phyloP scores from a whole-genome alignment of 106 monocot genomes.

The Dioscorea alata region DNA sequence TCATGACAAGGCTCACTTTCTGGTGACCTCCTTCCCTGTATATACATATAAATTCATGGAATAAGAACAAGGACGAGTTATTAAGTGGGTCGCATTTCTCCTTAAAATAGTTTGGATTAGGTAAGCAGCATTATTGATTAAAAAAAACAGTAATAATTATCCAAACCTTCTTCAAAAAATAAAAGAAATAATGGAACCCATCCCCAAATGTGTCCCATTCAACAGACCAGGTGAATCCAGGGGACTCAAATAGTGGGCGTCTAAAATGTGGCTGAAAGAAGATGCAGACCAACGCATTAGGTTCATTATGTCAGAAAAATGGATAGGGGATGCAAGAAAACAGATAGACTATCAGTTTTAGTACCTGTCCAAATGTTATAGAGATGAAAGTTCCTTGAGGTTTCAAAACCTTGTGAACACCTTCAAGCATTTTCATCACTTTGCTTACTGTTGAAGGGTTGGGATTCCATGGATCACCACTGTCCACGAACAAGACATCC shows the following conservation, averaged over 20 bases:
- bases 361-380: constrained; percentile 93
- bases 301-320: neutral
- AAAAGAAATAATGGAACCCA: constrained; percentile 93
- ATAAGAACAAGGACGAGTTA: neutral
- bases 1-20: constrained; percentile 1
- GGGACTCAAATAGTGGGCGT: constrained; percentile 66
- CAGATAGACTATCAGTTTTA: neutral
- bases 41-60: neutral
- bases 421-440: constrained; percentile 83
- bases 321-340: neutral
- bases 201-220: constrained; percentile 78
- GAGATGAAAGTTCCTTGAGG: constrained; percentile 80
- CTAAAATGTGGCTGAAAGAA: constrained; percentile 83
- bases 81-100: neutral
- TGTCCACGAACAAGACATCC: constrained; percentile 94
- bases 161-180: constrained; percentile 72
- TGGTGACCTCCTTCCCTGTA: constrained; percentile 49
- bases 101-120: too few relatives aligned
- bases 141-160: neutral
- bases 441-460: constrained; percentile 53
- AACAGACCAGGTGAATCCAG: constrained; percentile 81
- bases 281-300: neutral
- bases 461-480: constrained; percentile 98
- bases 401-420: constrained; percentile 75
- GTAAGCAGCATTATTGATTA: neutral